Conservation (phyloP, 2,329 filamentous ascomycete species). For the Cladosporium sp. region DNA sequence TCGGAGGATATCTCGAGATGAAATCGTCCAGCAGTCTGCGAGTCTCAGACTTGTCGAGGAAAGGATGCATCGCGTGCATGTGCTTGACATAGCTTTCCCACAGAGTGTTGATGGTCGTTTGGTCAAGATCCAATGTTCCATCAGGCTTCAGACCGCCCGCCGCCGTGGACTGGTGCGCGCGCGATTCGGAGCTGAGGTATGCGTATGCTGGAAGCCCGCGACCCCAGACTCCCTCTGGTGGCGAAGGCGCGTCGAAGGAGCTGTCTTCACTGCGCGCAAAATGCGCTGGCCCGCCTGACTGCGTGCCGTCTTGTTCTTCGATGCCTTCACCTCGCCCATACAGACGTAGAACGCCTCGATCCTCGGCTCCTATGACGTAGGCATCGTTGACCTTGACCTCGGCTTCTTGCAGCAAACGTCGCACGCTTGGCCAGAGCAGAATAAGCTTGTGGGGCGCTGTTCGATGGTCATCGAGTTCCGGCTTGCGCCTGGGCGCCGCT, state of each 20-base stretch:
- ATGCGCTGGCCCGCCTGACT: conserved; percentile 33
- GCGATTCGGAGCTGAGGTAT: conserved; percentile 26
- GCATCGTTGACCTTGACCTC: conserved; percentile 26
- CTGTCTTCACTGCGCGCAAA: conserved; percentile 38
- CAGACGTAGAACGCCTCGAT: conserved; percentile 32
- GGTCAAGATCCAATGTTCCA: conserved; percentile 52
- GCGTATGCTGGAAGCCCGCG: conserved; percentile 25
- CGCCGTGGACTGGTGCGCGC: conserved; percentile 32
- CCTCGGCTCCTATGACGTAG: conserved; percentile 35
- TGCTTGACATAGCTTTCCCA: conserved; percentile 54
- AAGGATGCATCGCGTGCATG: conserved; percentile 62
- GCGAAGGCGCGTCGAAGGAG: conserved; percentile 33
- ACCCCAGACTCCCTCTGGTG: conserved; percentile 49
- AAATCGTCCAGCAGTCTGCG: conserved; percentile 50
- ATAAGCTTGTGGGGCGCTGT: conserved; percentile 83
- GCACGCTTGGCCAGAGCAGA: conserved; percentile 53
- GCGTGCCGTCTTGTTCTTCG: conserved; percentile 33
- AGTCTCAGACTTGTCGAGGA: conserved; percentile 54
- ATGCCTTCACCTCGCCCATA: conserved; percentile 35
- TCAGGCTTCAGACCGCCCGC: conserved; percentile 48
- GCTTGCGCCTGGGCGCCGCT: conserved; percentile 49
- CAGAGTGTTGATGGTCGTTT: conserved; percentile 47
- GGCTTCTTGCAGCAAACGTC: conserved; percentile 28
- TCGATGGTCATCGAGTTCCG: conserved; percentile 80
- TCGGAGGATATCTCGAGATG: conserved; percentile 43